Evolutionary conservation across 1,284 basidiomycete genomes (phyloP), one percentile per base, ranked within the genome.

Genomic region (Cryptococcus depauperatus): DNA sequence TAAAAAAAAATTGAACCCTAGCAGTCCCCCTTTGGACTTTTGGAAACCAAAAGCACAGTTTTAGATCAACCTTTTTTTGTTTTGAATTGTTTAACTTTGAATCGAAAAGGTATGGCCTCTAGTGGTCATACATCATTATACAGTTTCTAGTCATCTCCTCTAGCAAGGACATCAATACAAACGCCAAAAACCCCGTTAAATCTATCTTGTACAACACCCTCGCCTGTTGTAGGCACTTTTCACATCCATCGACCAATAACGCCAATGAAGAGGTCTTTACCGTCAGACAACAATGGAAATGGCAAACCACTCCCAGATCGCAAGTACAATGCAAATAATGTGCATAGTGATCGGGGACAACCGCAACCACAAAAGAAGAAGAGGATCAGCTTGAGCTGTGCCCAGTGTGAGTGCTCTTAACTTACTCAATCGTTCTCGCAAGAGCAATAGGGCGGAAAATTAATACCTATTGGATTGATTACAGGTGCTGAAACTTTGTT

Each of bases 301-400:
- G 43, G 19, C n/a, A n/a, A n/a, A n/a, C n/a, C n/a, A n/a, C 40
- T 41, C 9, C 50, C 46, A 9, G 56, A 62, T 11, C 51, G 58
- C 19, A 56, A 60, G 35, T 50, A 37, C 6, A 51, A 50, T 26
- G 38, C 39, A 7, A 52, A 56, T 18, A 44, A 43, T 6, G 35
- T 16, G 10, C 47, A 49, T 33, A 37, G 35, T 6, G 44, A 50
- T 1, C 30, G 44, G 25, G 35, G 32, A 30, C 19, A 30, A 27
- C 3, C 19, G 21, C 29, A 43, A 47, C 47, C 35, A 10, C 47
- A 54, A 18, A 71, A 71, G 56, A 71, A 71, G 62, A 70, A 70
- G 51, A 47, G 69, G 18, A 53, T 71, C 47, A 69, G 68, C 41
- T 50, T 71, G 34, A 69, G 66, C 43, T 71, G 69, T 50, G 66